Conservation (phyloP, 768 basidiomycete species). For the Mycena vulgaris region DNA sequence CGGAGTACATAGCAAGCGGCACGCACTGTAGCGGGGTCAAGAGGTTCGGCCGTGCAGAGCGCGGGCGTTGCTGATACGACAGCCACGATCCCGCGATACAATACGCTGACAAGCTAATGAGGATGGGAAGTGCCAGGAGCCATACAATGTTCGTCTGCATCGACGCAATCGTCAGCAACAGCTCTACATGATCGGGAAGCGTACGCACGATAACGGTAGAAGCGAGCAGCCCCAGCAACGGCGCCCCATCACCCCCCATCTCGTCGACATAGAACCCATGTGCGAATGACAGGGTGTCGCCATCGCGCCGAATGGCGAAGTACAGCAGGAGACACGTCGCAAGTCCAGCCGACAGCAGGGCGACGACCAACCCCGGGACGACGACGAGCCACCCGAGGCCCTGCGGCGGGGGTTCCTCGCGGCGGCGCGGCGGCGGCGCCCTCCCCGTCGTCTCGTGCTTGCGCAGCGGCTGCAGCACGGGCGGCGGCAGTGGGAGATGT, state of each 20-base stretch:
- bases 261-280: slow-evolving; percentile 36
- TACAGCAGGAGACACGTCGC: slow-evolving; percentile 24
- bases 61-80: slow-evolving; percentile 32
- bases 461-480: slow-evolving; percentile 35
- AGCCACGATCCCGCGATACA: slow-evolving; percentile 35
- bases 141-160: slow-evolving; percentile 31
- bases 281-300: neutral
- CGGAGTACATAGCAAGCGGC: neutral
- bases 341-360: slow-evolving; percentile 27
- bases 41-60: slow-evolving; percentile 19
- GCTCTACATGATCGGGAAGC: neutral
- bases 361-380: slow-evolving; percentile 29
- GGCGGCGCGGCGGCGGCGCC: slow-evolving; percentile 9
- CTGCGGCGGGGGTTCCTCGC: slow-evolving; percentile 2
- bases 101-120: slow-evolving; percentile 32
- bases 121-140: slow-evolving; percentile 30
- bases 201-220: slow-evolving; percentile 34
- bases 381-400: slow-evolving; percentile 34
- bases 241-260: neutral
- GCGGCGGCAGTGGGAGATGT: slow-evolving; percentile 26
- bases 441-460: slow-evolving; percentile 33
- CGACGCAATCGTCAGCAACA: neutral
- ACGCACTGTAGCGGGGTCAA: slow-evolving; percentile 36
- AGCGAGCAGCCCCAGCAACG: slow-evolving; percentile 24
- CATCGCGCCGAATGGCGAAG: slow-evolving; percentile 10